A percentile compares a stretch with the other conserved stretches of the same genome.
These are phyloP conservation scores for Phoma sp. DNA, from an alignment of 2,329 filamentous ascomycete genomes.

Conservation along the genomic window DNA sequence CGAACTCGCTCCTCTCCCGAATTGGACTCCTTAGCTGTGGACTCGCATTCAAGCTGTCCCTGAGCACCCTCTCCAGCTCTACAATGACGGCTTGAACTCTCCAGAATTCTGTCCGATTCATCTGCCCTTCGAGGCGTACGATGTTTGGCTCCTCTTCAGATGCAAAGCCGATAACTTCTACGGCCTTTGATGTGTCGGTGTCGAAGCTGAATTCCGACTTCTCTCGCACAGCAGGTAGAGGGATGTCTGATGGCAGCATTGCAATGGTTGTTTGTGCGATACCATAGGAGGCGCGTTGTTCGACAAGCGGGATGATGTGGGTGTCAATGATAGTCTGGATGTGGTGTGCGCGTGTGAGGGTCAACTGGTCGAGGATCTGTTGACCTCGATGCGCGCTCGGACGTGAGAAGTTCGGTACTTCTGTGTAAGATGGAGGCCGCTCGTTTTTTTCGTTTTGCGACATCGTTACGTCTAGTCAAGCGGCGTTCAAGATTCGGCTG, in stretches of 20 bases:
- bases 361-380: constrained; percentile 46
- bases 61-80: constrained; percentile 48
- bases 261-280: constrained; percentile 54
- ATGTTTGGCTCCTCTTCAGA: constrained; percentile 49
- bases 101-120: constrained; percentile 54
- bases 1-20: constrained; percentile 1
- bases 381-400: constrained; percentile 29
- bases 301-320: constrained; percentile 52
- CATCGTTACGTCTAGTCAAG: constrained; percentile 9
- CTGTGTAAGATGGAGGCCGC: constrained; percentile 35
- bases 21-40: constrained; percentile 15
- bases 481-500: background rate
- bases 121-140: constrained; percentile 48
- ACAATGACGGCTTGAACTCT: constrained; percentile 48
- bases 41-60: constrained; percentile 39
- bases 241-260: constrained; percentile 53
- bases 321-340: constrained; percentile 49
- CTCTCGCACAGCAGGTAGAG: constrained; percentile 27
- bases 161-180: constrained; percentile 51
- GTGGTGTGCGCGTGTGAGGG: constrained; percentile 49
- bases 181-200: constrained; percentile 19
- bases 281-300: constrained; percentile 49
- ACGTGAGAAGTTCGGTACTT: constrained; percentile 20
- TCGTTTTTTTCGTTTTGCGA: constrained; percentile 21
- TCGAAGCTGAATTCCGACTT: constrained; percentile 44